Base-by-base conservation (phyloP, 2,329 filamentous ascomycete species). In the Alternaria rosae region DNA sequence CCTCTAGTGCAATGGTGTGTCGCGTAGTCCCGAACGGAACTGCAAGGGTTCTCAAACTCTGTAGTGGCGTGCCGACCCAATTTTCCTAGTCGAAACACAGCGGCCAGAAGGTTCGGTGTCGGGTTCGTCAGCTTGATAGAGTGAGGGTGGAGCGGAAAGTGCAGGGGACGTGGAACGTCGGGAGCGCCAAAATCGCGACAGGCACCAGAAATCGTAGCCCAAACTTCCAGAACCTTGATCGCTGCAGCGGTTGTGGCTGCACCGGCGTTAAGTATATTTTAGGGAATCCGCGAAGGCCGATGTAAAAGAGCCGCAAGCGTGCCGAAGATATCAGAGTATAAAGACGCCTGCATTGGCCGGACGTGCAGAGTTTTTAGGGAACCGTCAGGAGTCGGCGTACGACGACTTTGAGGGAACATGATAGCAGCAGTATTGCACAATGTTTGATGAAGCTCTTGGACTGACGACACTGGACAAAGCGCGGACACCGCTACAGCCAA, bases 91-190 rank as follows among this genome's bases (percentile, higher is more conserved):
- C 61, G 62, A 63, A 57, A 57, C 53, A 56, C 61, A 62, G 52
- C 59, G 74, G 72, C 75, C 71, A 78, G 75, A 78, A 74, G 61
- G 64, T 71, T 77, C 74, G 73, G 62, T 66, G 47, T 62, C 55
- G 54, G 65, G 61, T 69, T 68, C 68, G 67, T 70, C 67, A 69
- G 69, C 68, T 66, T 59, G 58, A 70, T 67, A 73, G 70, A 72
- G 64, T 55, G 41, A 47, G 43, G 60, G 72, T 73, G 73, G 68
- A 72, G 60, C 63, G 54, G 51, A 51, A 42, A 54, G 65, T 67
- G 64, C 65, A 70, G 56, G 65, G 70, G 65, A 69, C 57, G 66
- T 62, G 54, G 59, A 57, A 62, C 55, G 61, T 57, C 59, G 64
- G 65, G 65, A 70, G 67, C 65, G 62, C 62, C 65, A 70, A 68